Evolutionary conservation across 345 rosid species (phyloP).

Genomic region (Brassica nigra): DNA sequence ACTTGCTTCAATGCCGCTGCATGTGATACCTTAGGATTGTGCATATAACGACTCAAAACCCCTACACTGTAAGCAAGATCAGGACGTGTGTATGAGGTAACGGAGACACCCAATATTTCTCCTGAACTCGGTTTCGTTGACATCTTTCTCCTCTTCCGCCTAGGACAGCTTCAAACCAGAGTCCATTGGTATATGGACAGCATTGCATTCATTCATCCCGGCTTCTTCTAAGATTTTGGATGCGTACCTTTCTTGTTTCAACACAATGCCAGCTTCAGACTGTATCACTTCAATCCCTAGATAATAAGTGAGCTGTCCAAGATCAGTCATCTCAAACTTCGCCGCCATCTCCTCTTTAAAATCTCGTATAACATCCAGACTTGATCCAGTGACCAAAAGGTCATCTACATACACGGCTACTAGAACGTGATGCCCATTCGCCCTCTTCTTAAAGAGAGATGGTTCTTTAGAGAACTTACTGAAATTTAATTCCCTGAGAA

Average conservation of each 20-base stretch:
- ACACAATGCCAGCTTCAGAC: fast-evolving
- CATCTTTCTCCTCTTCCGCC: not conserved
- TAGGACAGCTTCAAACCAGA: not conserved
- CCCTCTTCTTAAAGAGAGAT: not conserved
- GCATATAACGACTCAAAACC: not conserved
- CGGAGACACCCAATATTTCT: not conserved
- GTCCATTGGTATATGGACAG: not conserved
- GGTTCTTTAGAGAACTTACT: not conserved
- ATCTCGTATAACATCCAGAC: not conserved
- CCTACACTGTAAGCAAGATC: not conserved
- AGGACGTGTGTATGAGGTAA: not conserved
- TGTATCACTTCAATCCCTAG: not conserved
- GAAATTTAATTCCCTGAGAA: too few species aligned
- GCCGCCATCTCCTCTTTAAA: not conserved
- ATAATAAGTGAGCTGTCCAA: not conserved
- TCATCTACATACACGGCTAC: not conserved
- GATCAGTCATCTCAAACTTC: not conserved
- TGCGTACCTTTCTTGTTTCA: not conserved
- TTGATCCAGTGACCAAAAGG: not conserved
- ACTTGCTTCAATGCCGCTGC: not conserved
- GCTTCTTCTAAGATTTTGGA: not conserved
- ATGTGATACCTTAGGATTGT: not conserved
- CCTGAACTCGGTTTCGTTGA: not conserved
- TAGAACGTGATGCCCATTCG: too few species aligned
- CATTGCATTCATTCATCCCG: not conserved